Evolutionary conservation across 208 protist genomes (phyloP), one percentile per base, ranked within the genome.

Genomic region (Acanthamoeba quina): DNA sequence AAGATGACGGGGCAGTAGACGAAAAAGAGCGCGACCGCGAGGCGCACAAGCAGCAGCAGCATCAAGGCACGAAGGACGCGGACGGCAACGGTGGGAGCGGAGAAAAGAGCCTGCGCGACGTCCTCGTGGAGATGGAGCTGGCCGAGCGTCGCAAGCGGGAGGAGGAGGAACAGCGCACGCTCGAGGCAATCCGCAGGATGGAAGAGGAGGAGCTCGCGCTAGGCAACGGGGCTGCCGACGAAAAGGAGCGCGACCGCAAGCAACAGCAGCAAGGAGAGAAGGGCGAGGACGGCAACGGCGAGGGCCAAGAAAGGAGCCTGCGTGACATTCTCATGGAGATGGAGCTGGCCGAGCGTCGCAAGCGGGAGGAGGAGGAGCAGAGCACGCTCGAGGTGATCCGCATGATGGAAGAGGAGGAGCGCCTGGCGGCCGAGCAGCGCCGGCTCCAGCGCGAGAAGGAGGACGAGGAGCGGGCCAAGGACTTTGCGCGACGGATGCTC

Each of bases 281-380:
- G 56, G 24, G 56, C 19, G 19, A 62, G 19, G 56, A 62, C 29
- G 68, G 29, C n/a, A 21, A 19, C 1, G 34, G 68, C 68, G 15
- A 76, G 31, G 31, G 24, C 5, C n/a, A 90, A 90, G 85, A 70
- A 54, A 90, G 72, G 34, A 90, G 54, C 54, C 60, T 90, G 44
- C 54, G 60, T 17, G 62, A 66, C 13, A 52, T 66, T 54, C 62
- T 66, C 29, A 17, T 31, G 11, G 62, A 91, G 58, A 72, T 66
- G 76, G 76, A 85, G 76, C 44, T 58, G 19, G 76, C 76, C 21
- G 76, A 85, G 76, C 76, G 47, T 10, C 76, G 37, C 19, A 52
- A 58, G 31, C 37, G 76, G 6, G 76, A 85, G 31, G 76, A 85
- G 76, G 76, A 85, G 44, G 76, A 85, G 44, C 37, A 24, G 29